Evolutionary conservation across 192 early-diverging fungal species (phyloP).

Genomic region (Backusella australiensis): DNA sequence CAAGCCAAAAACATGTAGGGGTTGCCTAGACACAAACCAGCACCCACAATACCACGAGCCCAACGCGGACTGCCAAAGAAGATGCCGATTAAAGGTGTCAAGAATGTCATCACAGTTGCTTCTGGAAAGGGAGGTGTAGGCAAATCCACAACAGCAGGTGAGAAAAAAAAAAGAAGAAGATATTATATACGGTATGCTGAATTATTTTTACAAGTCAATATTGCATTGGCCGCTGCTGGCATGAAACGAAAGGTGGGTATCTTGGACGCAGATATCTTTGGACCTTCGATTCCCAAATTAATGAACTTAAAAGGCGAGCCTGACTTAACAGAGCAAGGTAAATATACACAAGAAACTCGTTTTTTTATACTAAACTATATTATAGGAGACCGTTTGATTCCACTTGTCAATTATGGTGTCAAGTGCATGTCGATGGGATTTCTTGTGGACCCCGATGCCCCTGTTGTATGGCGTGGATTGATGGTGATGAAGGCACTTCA

Average conservation of each 20-base stretch:
- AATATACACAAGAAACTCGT: background rate
- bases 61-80: conserved; percentile 71
- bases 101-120: conserved; percentile 75
- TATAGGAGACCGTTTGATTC: conserved; percentile 56
- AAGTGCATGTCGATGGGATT: conserved; percentile 94
- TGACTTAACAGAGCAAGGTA: conserved; percentile 57
- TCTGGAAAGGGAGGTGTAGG: conserved; percentile 93
- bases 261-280: conserved; percentile 92
- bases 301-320: conserved; percentile 81
- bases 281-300: conserved; percentile 82
- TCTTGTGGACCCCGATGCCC: conserved; percentile 65
- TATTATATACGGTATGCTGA: too few species aligned
- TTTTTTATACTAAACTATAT: background rate
- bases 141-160: conserved; percentile 83
- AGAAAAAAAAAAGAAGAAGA: background rate
- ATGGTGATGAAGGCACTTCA: conserved; percentile 95
- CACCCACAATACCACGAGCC: conserved; percentile 48
- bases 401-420: conserved; percentile 83
- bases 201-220: conserved; percentile 54
- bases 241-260: conserved; percentile 64
- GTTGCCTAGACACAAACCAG: conserved; percentile 41
- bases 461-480: conserved; percentile 89
- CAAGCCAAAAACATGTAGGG: conserved; percentile 27
- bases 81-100: conserved; percentile 66
- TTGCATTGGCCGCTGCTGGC: conserved; percentile 66